Evolutionary conservation across 2,329 filamentous ascomycete species (phyloP).

Genomic region (Pyricularia sp.): DNA sequence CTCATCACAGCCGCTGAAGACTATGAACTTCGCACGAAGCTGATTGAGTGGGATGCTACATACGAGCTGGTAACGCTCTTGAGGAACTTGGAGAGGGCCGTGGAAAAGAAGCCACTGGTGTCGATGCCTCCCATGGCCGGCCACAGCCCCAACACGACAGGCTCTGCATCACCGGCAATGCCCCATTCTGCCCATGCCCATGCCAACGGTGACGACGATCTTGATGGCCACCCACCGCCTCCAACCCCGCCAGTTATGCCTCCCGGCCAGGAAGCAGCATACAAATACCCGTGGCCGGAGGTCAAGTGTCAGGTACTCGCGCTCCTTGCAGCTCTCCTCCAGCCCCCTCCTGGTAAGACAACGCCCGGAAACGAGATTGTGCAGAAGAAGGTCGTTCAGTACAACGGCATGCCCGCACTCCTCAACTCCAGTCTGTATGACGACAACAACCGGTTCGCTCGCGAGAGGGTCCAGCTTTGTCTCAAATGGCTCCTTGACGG

Average conservation of each 20-base stretch:
- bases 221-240: constrained; percentile 23
- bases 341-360: constrained; percentile 55
- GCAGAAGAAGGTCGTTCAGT: constrained; percentile 73
- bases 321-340: constrained; percentile 77
- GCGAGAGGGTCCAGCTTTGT: constrained; percentile 79
- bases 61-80: constrained; percentile 82
- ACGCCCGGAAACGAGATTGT: constrained; percentile 58
- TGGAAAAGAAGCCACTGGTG: constrained; percentile 67
- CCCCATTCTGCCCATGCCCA: constrained; percentile 4
- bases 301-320: constrained; percentile 89
- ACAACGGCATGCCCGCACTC: constrained; percentile 76
- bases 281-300: constrained; percentile 54
- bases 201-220: constrained; percentile 12
- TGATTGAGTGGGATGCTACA: constrained; percentile 84
- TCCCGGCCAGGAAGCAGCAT: constrained; percentile 47
- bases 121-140: constrained; percentile 9
- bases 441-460: constrained; percentile 86
- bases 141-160: constrained; percentile 12
- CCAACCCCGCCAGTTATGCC: constrained; percentile 30
- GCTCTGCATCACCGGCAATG: constrained; percentile 9
- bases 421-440: constrained; percentile 86
- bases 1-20: constrained; percentile 82
- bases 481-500: constrained; percentile 73
- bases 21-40: constrained; percentile 65
- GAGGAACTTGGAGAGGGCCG: constrained; percentile 74